Evolutionary conservation across 2,329 filamentous ascomycete species (phyloP).

Genomic region (Fusarium irregulare): DNA sequence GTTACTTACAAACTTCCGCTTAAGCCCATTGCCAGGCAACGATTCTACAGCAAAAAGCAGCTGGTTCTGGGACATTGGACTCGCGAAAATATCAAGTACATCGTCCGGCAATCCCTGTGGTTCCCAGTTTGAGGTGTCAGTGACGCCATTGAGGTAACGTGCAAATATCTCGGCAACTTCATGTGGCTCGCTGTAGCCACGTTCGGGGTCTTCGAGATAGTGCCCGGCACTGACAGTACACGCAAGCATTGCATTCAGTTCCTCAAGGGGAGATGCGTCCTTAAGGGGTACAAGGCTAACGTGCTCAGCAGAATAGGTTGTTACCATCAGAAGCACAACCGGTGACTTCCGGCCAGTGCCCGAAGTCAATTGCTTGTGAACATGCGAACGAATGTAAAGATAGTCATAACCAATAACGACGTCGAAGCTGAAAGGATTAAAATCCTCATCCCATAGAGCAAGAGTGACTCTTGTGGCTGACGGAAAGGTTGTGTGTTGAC

Average conservation of each 20-base stretch:
- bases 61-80: constrained; percentile 53
- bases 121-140: constrained; percentile 58
- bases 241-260: constrained; percentile 59
- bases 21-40: constrained; percentile 52
- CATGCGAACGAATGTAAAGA: constrained; percentile 57
- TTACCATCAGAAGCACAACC: constrained; percentile 62
- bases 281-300: constrained; percentile 59
- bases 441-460: constrained; percentile 54
- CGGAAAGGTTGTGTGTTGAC: constrained; percentile 46
- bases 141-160: constrained; percentile 55
- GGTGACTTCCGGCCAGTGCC: constrained; percentile 49
- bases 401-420: constrained; percentile 65
- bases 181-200: constrained; percentile 56
- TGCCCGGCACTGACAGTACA: constrained; percentile 52
- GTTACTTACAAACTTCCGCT: constrained; percentile 61
- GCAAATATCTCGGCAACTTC: constrained; percentile 61
- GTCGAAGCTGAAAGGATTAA: constrained; percentile 57
- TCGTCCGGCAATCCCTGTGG: constrained; percentile 60
- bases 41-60: constrained; percentile 24
- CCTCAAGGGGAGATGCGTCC: constrained; percentile 55
- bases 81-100: constrained; percentile 61
- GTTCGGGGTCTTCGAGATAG: constrained; percentile 56
- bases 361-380: constrained; percentile 39
- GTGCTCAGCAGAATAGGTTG: constrained; percentile 66
- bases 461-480: constrained; percentile 57